Conservation (phyloP, 2,329 filamentous ascomycete genomes). For the Ilyonectria mors-panacis region DNA sequence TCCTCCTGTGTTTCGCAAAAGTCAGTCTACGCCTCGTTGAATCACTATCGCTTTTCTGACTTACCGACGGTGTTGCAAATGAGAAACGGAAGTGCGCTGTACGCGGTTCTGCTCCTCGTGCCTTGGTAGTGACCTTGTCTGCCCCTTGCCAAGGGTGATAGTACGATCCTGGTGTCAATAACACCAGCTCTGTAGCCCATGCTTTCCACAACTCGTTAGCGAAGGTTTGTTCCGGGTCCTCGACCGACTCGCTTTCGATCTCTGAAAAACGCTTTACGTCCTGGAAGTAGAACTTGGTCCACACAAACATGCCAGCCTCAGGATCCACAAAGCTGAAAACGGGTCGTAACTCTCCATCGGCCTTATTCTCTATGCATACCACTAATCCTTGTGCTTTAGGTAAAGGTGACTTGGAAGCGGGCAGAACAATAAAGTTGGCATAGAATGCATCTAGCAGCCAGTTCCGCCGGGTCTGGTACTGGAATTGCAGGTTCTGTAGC, state of each 20-base stretch:
- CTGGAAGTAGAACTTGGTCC: conserved; percentile 50
- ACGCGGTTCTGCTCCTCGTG: conserved; percentile 40
- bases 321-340: conserved; percentile 51
- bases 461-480: conserved; percentile 78
- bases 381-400: conserved; percentile 38
- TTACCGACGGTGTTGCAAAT: conserved; percentile 48
- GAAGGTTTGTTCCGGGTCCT: conserved; percentile 46
- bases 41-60: not conserved
- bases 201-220: conserved; percentile 42
- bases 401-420: conserved; percentile 36
- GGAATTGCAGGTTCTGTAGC: conserved; percentile 77
- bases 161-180: conserved; percentile 51
- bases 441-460: conserved; percentile 71
- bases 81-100: conserved; percentile 48
- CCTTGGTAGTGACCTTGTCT: conserved; percentile 44
- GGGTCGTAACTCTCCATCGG: conserved; percentile 25
- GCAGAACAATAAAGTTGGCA: conserved; percentile 36
- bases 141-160: conserved; percentile 51
- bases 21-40: not conserved
- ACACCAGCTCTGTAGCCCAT: conserved; percentile 38
- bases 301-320: conserved; percentile 52
- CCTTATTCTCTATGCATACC: conserved; percentile 31
- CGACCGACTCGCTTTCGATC: conserved; percentile 34
- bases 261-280: conserved; percentile 34
- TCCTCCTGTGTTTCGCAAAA: conserved; percentile 5